Evolutionary conservation across 1,139 yeast species (phyloP).

Genomic region (Lodderomyces theae): DNA sequence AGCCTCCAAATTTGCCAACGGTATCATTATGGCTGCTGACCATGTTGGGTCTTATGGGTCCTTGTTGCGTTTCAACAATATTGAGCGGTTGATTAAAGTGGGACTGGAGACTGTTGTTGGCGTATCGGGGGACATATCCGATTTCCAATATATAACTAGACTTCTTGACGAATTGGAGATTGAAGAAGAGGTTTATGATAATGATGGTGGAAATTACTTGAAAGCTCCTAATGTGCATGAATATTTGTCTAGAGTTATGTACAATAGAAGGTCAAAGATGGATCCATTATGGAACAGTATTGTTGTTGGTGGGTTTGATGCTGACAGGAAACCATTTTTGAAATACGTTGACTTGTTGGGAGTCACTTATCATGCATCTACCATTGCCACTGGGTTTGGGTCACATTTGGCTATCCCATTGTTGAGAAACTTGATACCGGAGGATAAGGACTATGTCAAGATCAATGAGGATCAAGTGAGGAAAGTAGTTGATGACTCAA

Average conservation of each 20-base stretch:
- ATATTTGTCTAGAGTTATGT: conserved; percentile 79
- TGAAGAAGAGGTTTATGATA: conserved; percentile 27
- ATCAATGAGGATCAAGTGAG: conserved; percentile 75
- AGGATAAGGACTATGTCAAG: conserved; percentile 69
- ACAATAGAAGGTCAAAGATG: conserved; percentile 86
- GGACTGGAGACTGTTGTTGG: conserved; percentile 91
- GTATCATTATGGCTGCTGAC: conserved; percentile 93
- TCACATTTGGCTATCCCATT: conserved; percentile 91
- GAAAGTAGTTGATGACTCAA: conserved; percentile 71
- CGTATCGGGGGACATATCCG: conserved; percentile 91
- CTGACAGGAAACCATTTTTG: conserved; percentile 63
- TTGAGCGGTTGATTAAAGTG: conserved; percentile 79
- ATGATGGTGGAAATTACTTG: conserved; percentile 67
- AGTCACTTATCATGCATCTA: conserved; percentile 82
- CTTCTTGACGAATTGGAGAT: conserved; percentile 62
- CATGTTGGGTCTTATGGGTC: conserved; percentile 93
- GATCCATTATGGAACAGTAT: conserved; percentile 96
- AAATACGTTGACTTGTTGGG: conserved; percentile 90
- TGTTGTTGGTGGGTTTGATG: conserved; percentile 85
- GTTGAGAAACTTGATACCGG: conserved; percentile 78
- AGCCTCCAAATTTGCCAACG: conserved; percentile 85
- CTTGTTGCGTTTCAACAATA: conserved; percentile 76
- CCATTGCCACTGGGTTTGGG: conserved; percentile 96
- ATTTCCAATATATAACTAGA: conserved; percentile 79
- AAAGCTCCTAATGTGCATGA: conserved; percentile 87